Percentiles rank a stretch among this genome's conserved stretches.
phyloP scores from a whole-genome alignment of 768 basidiomycete species.

The Hericium alpestre region DNA sequence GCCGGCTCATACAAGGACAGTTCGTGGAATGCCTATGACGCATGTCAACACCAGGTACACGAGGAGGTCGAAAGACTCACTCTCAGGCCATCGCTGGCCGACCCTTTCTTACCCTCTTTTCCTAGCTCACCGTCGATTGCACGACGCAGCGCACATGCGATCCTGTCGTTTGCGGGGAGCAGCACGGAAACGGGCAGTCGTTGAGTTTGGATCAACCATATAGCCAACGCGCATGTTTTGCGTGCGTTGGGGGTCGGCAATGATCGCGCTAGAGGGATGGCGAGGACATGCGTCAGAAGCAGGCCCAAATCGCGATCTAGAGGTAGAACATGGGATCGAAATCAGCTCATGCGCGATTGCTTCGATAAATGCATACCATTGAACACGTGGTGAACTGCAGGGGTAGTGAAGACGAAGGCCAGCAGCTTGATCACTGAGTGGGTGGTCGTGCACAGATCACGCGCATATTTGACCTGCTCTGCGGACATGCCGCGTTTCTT shows the following conservation, averaged over 20 bases:
- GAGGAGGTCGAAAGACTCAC: slow-evolving; percentile 27
- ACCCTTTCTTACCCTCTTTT: slow-evolving; percentile 83
- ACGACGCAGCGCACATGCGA: slow-evolving; percentile 60
- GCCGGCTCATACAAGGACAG: slow-evolving; percentile 51
- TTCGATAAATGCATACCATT: slow-evolving; percentile 33
- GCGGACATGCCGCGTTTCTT: slow-evolving; percentile 65
- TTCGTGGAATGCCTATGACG: slow-evolving; percentile 58
- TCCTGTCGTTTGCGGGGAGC: slow-evolving; percentile 50
- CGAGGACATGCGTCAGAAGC: slow-evolving; percentile 54
- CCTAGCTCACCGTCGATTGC: slow-evolving; percentile 79
- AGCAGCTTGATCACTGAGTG: slow-evolving; percentile 65
- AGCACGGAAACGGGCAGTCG: slow-evolving; percentile 56
- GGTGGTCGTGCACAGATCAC: slow-evolving; percentile 66
- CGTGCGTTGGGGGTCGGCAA: slow-evolving; percentile 76
- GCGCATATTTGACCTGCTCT: slow-evolving; percentile 67
- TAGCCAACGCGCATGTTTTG: slow-evolving; percentile 74
- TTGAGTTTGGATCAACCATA: slow-evolving; percentile 64
- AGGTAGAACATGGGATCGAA: slow-evolving; percentile 8
- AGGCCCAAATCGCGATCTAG: slow-evolving; percentile 48
- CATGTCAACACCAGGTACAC: slow-evolving; percentile 3
- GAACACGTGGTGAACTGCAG: slow-evolving; percentile 51
- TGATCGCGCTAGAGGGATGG: slow-evolving; percentile 58
- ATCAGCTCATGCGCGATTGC: slow-evolving; percentile 1
- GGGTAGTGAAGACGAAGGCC: slow-evolving; percentile 45
- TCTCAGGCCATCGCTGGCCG: slow-evolving; percentile 68